Conservation (phyloP, 23 red algal genomes). For the Agarophyton chilense region DNA sequence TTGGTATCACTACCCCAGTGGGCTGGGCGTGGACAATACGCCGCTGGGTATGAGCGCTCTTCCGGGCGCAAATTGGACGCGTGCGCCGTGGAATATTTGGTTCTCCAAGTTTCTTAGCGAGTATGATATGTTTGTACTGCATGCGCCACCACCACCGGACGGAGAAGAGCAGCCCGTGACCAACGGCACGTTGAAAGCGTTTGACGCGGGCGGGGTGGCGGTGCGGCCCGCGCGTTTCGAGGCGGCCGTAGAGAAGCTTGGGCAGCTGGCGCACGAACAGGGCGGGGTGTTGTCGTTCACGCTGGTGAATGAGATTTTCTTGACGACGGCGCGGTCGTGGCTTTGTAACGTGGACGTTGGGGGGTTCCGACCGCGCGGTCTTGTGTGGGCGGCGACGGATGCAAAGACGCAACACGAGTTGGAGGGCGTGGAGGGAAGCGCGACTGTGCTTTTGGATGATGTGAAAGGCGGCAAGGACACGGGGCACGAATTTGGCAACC, state of each 20-base stretch:
- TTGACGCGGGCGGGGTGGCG: neutral
- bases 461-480: constrained; percentile 62
- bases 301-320: constrained; percentile 68
- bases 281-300: constrained; percentile 68
- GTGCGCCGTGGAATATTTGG: constrained; percentile 57
- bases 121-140: constrained; percentile 10
- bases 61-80: constrained; percentile 30
- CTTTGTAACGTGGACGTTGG: constrained; percentile 75
- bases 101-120: constrained; percentile 65
- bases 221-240: neutral
- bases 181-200: neutral
- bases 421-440: neutral
- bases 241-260: neutral
- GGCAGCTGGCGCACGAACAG: neutral
- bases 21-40: constrained; percentile 33
- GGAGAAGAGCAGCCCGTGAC: neutral
- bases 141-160: neutral
- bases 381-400: constrained; percentile 68
- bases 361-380: constrained; percentile 35
- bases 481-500: constrained; percentile 75
- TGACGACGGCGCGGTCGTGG: constrained; percentile 50
- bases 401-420: constrained; percentile 36
- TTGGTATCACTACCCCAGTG: constrained; percentile 59
- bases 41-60: constrained; percentile 16
- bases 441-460: constrained; percentile 45